These are phyloP conservation scores for Piper betle DNA, from an alignment of 164 flowering plant genomes.

Conservation along the genomic window DNA sequence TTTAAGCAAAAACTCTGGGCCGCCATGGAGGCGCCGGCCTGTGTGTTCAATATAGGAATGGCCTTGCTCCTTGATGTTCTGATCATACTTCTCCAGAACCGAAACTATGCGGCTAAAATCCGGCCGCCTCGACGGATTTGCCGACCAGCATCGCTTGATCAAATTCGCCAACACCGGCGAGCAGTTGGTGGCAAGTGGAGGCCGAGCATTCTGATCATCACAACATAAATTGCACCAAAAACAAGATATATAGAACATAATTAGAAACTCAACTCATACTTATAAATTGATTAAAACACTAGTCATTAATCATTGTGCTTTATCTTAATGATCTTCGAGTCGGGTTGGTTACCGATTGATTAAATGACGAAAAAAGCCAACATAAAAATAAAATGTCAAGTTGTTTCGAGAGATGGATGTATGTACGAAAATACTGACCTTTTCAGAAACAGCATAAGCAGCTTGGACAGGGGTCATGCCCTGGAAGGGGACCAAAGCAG, in stretches of 20 bases:
- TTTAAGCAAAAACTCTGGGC: constrained; percentile 32
- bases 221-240: background rate
- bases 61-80: constrained; percentile 59
- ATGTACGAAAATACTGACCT: constrained; percentile 28
- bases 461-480: constrained; percentile 99
- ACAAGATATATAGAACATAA: no score
- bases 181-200: constrained; percentile 77
- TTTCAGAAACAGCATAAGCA: constrained; percentile 88
- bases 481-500: constrained; percentile 84
- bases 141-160: constrained; percentile 85
- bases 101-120: constrained; percentile 72
- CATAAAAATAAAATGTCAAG: no score
- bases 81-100: constrained; percentile 64
- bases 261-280: no score
- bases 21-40: constrained; percentile 19
- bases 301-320: no score
- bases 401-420: no score
- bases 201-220: constrained; percentile 63
- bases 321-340: no score
- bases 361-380: no score
- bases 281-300: no score
- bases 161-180: constrained; percentile 79
- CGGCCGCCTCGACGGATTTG: constrained; percentile 80
- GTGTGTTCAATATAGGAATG: constrained; percentile 55
- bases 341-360: no score